Evolutionary conservation across 768 basidiomycete species (phyloP).

Genomic region (Harrya chromipes): DNA sequence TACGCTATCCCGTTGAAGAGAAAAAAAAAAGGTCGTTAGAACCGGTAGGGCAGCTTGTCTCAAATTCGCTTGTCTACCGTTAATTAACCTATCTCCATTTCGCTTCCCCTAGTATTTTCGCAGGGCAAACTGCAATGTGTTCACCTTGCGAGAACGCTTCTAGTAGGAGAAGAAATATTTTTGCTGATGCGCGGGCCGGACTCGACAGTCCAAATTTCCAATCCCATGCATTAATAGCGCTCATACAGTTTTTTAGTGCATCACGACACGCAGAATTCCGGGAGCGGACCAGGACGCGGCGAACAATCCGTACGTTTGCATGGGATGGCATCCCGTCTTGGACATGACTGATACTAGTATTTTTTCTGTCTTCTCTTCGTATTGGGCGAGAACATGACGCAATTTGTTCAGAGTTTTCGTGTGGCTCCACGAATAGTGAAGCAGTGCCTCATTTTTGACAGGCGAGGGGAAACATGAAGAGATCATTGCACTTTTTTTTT

Average conservation of each 20-base stretch:
- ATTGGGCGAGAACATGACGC: neutral
- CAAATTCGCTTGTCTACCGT: conserved; percentile 1
- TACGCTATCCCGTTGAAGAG: conserved; percentile 1
- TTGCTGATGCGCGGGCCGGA: neutral
- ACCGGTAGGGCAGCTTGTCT: neutral
- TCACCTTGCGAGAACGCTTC: neutral
- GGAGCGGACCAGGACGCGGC: neutral
- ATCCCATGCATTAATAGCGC: neutral
- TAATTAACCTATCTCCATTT: too few species aligned
- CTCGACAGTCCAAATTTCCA: neutral
- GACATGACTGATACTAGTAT: neutral
- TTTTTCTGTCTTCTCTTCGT: neutral
- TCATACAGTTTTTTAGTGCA: neutral
- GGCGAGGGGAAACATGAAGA: neutral
- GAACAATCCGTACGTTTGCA: neutral
- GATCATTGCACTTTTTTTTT: neutral
- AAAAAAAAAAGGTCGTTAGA: neutral
- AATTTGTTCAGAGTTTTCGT: neutral
- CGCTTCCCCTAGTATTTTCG: neutral
- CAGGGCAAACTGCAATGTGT: neutral
- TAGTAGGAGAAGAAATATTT: too few species aligned
- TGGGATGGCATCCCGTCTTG: neutral
- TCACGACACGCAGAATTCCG: neutral
- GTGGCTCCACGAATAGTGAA: neutral
- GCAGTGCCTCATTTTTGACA: conserved; percentile 1